Conservation (phyloP, 768 basidiomycete species). For the Trametes meyenii region DNA sequence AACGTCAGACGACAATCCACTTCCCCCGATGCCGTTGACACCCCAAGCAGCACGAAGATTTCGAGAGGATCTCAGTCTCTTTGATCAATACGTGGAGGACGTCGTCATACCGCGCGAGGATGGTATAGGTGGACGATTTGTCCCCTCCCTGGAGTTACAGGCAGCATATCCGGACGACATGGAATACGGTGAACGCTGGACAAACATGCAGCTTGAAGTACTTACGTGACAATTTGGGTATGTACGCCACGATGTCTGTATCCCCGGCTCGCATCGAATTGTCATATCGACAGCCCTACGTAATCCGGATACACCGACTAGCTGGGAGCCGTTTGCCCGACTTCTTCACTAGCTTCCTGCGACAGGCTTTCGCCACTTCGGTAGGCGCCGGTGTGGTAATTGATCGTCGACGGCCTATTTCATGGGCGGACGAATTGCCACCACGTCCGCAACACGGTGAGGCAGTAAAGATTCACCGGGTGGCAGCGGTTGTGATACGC, state of each 20-base stretch:
- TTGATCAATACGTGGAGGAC: constrained; percentile 44
- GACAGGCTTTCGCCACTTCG: not conserved
- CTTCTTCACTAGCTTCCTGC: not conserved
- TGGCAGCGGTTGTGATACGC: too few relatives aligned
- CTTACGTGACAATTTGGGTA: not conserved
- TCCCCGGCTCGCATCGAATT: too few relatives aligned
- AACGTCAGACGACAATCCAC: constrained; percentile 36
- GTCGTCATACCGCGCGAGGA: constrained; percentile 25
- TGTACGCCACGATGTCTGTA: not conserved
- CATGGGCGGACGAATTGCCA: too few relatives aligned
- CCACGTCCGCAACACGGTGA: too few relatives aligned
- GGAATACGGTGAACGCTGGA: constrained; percentile 39
- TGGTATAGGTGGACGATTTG: constrained; percentile 36
- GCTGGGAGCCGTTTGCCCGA: too few relatives aligned
- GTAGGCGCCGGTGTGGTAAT: too few relatives aligned
- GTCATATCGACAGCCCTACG: too few relatives aligned
- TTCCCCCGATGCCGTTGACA: constrained; percentile 24
- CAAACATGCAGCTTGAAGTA: not conserved
- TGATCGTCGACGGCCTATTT: too few relatives aligned
- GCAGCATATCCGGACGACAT: constrained; percentile 53
- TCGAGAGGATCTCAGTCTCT: constrained; percentile 30
- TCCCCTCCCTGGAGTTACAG: constrained; percentile 46
- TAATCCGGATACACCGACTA: too few relatives aligned
- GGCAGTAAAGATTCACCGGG: too few relatives aligned
- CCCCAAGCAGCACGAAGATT: constrained; percentile 29